phyloP scores from a whole-genome alignment of 225 moss, liverwort and hornwort genomes.

The Lunularia cruciata region DNA sequence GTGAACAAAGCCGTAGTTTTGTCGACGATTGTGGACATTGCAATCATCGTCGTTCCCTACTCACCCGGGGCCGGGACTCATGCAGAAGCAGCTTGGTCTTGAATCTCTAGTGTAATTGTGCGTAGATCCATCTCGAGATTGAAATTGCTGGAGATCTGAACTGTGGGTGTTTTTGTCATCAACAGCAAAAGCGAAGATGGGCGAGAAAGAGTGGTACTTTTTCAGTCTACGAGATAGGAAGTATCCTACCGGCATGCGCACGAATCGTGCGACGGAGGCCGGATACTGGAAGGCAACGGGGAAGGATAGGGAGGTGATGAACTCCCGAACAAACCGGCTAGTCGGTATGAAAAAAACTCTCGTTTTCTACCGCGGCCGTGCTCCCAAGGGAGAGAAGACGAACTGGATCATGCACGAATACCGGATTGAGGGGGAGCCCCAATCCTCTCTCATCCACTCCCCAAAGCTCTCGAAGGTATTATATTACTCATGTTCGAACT shows the following conservation, averaged over 20 bases:
- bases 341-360: constrained; percentile 55
- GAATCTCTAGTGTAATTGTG: too few species aligned
- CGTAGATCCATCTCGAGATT: too few species aligned
- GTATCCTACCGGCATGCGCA: constrained; percentile 52
- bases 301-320: constrained; percentile 46
- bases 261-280: constrained; percentile 47
- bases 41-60: too few species aligned
- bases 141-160: too few species aligned
- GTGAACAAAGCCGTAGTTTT: too few species aligned
- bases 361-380: constrained; percentile 47
- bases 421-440: constrained; percentile 40
- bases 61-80: too few species aligned
- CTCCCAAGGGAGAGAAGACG: constrained; percentile 49
- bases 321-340: constrained; percentile 18
- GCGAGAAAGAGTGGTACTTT: constrained; percentile 58
- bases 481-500: neutral
- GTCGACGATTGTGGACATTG: too few species aligned
- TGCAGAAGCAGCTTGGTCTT: too few species aligned
- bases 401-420: constrained; percentile 60
- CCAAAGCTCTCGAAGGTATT: constrained; percentile 44
- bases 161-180: neutral
- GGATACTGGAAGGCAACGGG: constrained; percentile 56
- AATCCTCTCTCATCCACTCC: constrained; percentile 24
- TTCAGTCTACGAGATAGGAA: constrained; percentile 52
- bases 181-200: constrained; percentile 51